phyloP scores from a whole-genome alignment of 768 basidiomycete species.

The Lentinus brumalis region DNA sequence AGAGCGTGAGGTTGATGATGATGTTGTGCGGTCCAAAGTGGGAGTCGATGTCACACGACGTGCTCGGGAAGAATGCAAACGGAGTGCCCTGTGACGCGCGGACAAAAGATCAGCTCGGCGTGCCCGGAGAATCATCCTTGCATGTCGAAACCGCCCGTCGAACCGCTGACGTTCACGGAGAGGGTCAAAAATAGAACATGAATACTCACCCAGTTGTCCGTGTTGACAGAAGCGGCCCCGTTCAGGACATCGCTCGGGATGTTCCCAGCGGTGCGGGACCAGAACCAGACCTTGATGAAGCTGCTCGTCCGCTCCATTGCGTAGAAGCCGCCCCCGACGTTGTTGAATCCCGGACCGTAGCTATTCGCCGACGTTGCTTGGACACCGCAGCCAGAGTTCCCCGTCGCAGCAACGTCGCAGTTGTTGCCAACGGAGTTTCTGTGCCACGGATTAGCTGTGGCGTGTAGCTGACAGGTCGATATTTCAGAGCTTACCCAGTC shows the following conservation, averaged over 20 bases:
- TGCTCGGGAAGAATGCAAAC: slow-evolving; percentile 60
- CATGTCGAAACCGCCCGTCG: too few species aligned
- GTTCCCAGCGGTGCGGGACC: slow-evolving; percentile 48
- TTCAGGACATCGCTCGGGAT: slow-evolving; percentile 48
- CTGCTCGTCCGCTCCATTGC: slow-evolving; percentile 59
- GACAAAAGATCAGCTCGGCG: not conserved
- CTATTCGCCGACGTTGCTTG: slow-evolving; percentile 39
- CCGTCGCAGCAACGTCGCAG: slow-evolving; percentile 49
- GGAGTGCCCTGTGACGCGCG: slow-evolving; percentile 50
- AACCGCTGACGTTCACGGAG: too few species aligned
- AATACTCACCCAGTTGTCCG: slow-evolving; percentile 52
- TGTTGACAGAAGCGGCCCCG: slow-evolving; percentile 46
- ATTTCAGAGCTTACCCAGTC: not conserved
- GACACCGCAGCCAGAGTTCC: slow-evolving; percentile 63
- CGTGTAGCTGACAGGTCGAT: not conserved
- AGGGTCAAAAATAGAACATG: not conserved
- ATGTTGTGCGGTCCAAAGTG: slow-evolving; percentile 62
- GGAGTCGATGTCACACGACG: slow-evolving; percentile 54
- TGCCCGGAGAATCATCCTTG: too few species aligned
- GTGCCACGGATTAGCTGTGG: too few species aligned
- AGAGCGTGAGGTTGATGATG: slow-evolving; percentile 70
- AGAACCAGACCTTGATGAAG: slow-evolving; percentile 74
- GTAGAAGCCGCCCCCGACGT: slow-evolving; percentile 63
- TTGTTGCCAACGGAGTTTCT: slow-evolving; percentile 35
- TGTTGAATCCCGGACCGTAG: slow-evolving; percentile 61